Evolutionary conservation across 1,139 yeast species (phyloP), one percentile per base, ranked within the genome.

Genomic region (Diutina siamensis): DNA sequence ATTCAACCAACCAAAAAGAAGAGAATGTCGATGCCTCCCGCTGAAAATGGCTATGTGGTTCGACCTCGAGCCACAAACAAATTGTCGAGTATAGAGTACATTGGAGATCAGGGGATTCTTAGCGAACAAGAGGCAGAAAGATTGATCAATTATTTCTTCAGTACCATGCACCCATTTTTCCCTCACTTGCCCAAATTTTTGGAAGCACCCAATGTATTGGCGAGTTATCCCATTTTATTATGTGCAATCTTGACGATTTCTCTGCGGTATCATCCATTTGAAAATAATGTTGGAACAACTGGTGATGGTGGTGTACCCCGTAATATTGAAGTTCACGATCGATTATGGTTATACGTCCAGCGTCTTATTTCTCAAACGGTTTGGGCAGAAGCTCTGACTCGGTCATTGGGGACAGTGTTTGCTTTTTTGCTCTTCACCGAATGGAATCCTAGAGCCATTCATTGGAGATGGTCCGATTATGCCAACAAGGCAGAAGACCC

Each of bases 371-470:
- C 95, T 2, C 87, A 82, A 58, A 83, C 95, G 0, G 92, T 87
- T 4, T 88, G 96, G 96, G 95, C 95, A 0, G 96, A 86, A 58
- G 94, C 95, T 0, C 80, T 88, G 49, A 83, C 95, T 3, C 67
- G 96, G 51, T 82, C 94, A 0, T 76, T 87, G 5, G 96, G 95
- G 1, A 87, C 96, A 0, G 81, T 87, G 5, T 73, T 83, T 54
- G 89, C 96, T 1, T 86, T 88, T 57, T 64, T 88, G 44, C 64
- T 89, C n/a, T 82, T 88, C 53, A 85, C 95, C 0, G 96, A 88
- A 59, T 88, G 97, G 97, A 87, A 87, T 55, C 96, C 96, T 1
- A 67, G 96, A 47, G 95, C 96, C 4, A 87, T 88, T 50, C 96
- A 88, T 60, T 83, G 88, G 80, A 66, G 88, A 51, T 82, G 89